phyloP scores from a whole-genome alignment of 306 rosid genomes.

The Citrullus amarus region DNA sequence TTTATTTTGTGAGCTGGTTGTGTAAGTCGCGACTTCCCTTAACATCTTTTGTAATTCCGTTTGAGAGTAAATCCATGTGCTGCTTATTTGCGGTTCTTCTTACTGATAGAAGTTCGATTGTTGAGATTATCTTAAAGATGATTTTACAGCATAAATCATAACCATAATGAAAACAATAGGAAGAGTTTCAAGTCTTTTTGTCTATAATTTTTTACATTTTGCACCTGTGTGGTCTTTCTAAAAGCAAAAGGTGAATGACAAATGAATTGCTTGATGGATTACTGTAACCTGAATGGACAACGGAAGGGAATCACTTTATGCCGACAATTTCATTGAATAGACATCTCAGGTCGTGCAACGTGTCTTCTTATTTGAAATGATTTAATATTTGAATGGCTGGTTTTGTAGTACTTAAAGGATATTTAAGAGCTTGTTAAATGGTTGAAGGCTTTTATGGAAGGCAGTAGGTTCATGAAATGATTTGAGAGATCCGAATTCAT shows the following conservation, averaged over 20 bases:
- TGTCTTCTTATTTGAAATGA: not conserved
- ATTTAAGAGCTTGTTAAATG: not conserved
- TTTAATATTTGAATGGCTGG: not conserved
- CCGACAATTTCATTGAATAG: not conserved
- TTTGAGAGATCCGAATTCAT: not conserved
- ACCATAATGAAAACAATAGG: not conserved
- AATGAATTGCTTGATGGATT: not conserved
- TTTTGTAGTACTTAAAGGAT: not conserved
- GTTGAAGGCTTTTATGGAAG: not conserved
- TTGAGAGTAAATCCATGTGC: not conserved
- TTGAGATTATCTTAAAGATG: not conserved
- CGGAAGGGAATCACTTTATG: not conserved
- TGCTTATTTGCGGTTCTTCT: not conserved
- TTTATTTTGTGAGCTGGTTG: not conserved
- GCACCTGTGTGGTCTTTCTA: not conserved
- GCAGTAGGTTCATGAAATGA: not conserved
- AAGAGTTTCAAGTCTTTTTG: not conserved
- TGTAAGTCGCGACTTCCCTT: not conserved
- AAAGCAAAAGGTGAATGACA: not conserved
- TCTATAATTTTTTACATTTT: not conserved
- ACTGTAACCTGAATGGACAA: not conserved
- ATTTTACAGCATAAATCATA: not conserved
- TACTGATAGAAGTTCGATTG: not conserved
- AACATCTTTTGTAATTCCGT: not conserved
- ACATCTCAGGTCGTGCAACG: not conserved